Percentiles rank a stretch among this genome's conserved stretches.
These are phyloP conservation scores for Metarhizium brunneum DNA, from an alignment of 2,329 filamentous ascomycete genomes.

Conservation along the genomic window DNA sequence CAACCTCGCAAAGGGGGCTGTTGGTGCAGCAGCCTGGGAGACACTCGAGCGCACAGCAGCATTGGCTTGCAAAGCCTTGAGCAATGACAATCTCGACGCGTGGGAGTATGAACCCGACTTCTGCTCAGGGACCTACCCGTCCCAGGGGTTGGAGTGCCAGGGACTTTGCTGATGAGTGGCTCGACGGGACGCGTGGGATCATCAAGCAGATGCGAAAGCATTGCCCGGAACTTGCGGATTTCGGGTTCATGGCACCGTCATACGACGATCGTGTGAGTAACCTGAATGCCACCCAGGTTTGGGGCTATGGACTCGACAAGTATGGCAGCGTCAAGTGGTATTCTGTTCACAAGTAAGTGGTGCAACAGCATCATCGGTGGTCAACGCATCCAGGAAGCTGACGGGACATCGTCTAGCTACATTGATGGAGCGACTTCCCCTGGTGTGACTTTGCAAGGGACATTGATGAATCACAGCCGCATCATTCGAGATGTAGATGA, in stretches of 20 bases:
- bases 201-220: conserved; percentile 30
- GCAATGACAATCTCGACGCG: conserved; percentile 35
- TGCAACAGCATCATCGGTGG: not conserved
- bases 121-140: conserved; percentile 41
- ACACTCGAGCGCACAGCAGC: conserved; percentile 45
- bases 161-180: conserved; percentile 49
- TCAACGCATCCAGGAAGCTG: not conserved
- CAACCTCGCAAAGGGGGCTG: conserved; percentile 44
- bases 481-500: conserved; percentile 24
- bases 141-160: conserved; percentile 42
- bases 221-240: conserved; percentile 39
- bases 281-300: conserved; percentile 39
- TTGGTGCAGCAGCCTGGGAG: conserved; percentile 39
- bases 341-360: conserved; percentile 48
- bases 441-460: conserved; percentile 51
- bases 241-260: conserved; percentile 41
- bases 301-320: conserved; percentile 39
- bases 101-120: conserved; percentile 53
- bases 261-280: conserved; percentile 42
- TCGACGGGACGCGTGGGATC: conserved; percentile 43
- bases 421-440: conserved; percentile 48
- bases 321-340: conserved; percentile 41
- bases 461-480: conserved; percentile 54
- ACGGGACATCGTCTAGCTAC: conserved; percentile 33
- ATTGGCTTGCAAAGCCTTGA: conserved; percentile 46